These are phyloP conservation scores for Diutina catenulata DNA, from an alignment of 1,139 yeast species.

Conservation along the genomic window DNA sequence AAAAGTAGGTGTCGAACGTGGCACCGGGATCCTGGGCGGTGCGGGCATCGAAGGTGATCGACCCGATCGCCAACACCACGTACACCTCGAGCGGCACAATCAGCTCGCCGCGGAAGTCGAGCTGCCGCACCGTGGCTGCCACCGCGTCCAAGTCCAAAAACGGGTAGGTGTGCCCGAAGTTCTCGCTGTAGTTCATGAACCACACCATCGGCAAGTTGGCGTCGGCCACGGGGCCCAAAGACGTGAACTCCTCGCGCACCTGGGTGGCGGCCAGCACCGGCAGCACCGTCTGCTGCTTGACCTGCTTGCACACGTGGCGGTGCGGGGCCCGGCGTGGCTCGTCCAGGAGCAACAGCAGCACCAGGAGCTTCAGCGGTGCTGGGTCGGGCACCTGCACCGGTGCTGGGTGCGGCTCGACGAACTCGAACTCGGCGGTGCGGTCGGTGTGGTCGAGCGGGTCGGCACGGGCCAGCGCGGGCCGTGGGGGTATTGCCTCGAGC, in stretches of 20 bases:
- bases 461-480: too few relatives aligned
- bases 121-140: constrained; percentile 13
- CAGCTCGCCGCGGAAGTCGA: constrained; percentile 24
- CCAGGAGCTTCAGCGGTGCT: not conserved
- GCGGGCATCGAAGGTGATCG: constrained; percentile 24
- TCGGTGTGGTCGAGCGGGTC: too few relatives aligned
- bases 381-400: not conserved
- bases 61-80: constrained; percentile 28
- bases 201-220: constrained; percentile 20
- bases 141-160: constrained; percentile 18
- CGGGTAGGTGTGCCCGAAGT: constrained; percentile 26
- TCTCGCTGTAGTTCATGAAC: constrained; percentile 24
- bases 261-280: too few relatives aligned
- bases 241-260: constrained; percentile 24
- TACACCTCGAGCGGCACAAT: constrained; percentile 28
- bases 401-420: not conserved
- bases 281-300: not conserved
- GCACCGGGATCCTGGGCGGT: constrained; percentile 4
- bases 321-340: not conserved
- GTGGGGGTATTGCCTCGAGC: not conserved
- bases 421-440: not conserved
- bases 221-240: constrained; percentile 20
- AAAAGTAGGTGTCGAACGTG: not conserved
- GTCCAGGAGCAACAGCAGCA: not conserved
- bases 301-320: not conserved